A percentile compares a stretch with the other conserved stretches of the same genome.
Conservation (phyloP, 2,329 filamentous ascomycete species). For the Graphiopsis chlorocephala region DNA sequence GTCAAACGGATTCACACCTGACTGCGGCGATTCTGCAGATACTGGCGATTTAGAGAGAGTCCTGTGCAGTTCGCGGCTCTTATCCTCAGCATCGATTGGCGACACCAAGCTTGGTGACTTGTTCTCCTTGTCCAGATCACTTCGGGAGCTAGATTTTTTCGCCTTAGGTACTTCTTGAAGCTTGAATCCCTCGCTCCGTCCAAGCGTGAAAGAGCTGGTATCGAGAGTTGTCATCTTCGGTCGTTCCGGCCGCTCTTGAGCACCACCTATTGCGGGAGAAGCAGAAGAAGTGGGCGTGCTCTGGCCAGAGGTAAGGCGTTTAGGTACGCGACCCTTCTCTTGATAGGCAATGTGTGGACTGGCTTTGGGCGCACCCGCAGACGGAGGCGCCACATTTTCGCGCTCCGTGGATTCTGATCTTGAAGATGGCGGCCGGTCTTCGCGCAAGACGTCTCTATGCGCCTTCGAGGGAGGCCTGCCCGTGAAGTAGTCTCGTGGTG, state of each 20-base stretch:
- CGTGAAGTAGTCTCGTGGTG: conserved; percentile 46
- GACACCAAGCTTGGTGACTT: conserved; percentile 41
- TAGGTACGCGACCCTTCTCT: conserved; percentile 66
- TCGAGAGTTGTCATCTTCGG: conserved; percentile 28
- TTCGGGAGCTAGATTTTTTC: conserved; percentile 50
- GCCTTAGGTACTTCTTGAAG: conserved; percentile 75
- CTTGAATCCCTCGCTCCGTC: conserved; percentile 56
- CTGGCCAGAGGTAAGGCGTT: conserved; percentile 26
- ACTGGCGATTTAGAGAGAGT: conserved; percentile 38
- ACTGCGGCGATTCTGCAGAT: conserved; percentile 37
- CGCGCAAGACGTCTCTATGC: conserved; percentile 42
- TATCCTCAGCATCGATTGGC: conserved; percentile 31
- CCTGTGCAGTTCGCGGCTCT: conserved; percentile 34
- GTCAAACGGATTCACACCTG: conserved; percentile 39
- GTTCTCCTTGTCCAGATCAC: conserved; percentile 46
- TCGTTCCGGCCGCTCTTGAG: conserved; percentile 40
- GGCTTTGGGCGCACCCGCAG: conserved; percentile 38
- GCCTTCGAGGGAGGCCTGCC: conserved; percentile 31
- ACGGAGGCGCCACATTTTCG: conserved; percentile 24
- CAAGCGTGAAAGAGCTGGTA: conserved; percentile 27
- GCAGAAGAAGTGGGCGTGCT: conserved; percentile 11
- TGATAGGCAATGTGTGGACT: conserved; percentile 93
- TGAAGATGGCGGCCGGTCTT: conserved; percentile 38
- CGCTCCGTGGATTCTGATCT: conserved; percentile 47
- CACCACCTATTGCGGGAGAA: conserved; percentile 27